phyloP scores from a whole-genome alignment of 352 stramenopile genomes.

The Phytopythium mirpurense region DNA sequence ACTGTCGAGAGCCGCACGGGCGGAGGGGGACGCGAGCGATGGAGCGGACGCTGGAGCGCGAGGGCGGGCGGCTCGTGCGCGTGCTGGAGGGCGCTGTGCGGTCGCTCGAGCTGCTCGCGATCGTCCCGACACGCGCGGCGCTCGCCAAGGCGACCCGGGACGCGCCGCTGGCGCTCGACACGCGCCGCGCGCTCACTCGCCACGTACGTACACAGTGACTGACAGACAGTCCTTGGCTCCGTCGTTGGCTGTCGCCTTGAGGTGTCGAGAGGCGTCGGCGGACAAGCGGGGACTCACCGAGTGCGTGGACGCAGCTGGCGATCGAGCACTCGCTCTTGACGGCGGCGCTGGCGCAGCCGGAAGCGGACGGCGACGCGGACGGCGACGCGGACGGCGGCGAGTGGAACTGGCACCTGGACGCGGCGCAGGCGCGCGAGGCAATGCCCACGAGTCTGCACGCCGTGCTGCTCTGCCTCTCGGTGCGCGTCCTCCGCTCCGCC shows the following conservation, averaged over 20 bases:
- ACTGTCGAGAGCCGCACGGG: no score
- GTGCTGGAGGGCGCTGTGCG: conserved; percentile 17
- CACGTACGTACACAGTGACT: conserved; percentile 20
- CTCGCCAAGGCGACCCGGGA: not conserved
- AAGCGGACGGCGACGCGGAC: not conserved
- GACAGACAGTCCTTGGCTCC: no score
- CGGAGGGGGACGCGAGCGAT: conserved; percentile 2
- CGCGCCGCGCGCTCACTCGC: conserved; percentile 11
- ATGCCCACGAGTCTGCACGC: conserved; percentile 30
- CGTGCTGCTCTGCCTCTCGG: conserved; percentile 19
- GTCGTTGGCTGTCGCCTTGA: no score
- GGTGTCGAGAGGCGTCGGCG: no score
- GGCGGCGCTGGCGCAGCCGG: conserved; percentile 4
- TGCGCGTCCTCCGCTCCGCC: conserved; percentile 4
- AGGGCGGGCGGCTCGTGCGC: conserved; percentile 16
- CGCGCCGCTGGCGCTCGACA: conserved; percentile 1
- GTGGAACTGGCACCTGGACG: conserved; percentile 8
- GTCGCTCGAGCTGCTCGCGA: conserved; percentile 23
- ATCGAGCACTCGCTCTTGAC: conserved; percentile 17
- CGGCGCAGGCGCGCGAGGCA: conserved; percentile 10
- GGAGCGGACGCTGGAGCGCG: conserved; percentile 20
- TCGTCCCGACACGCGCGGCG: conserved; percentile 10
- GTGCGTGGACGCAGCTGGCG: conserved; percentile 15
- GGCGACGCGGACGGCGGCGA: conserved; percentile 15
- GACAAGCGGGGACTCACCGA: no score